These are phyloP conservation scores for Aphanomyces stellatus DNA, from an alignment of 352 stramenopile species.

Conservation along the genomic window DNA sequence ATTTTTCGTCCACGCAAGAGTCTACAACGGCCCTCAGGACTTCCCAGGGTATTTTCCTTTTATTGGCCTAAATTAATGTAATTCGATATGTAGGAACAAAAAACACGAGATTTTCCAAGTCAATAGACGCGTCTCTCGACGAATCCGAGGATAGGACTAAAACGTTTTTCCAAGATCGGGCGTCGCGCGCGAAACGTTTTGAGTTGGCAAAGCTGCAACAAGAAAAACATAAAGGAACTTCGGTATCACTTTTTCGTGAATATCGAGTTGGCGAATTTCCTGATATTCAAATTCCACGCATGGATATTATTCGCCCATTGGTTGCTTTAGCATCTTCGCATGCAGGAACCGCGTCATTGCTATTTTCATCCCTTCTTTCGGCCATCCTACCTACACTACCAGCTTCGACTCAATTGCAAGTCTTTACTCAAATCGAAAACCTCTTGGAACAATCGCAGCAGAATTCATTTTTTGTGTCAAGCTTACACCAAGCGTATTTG, in stretches of 20 bases:
- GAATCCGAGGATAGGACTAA: not conserved
- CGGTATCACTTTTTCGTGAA: slow-evolving; percentile 51
- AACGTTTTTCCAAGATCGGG: slow-evolving; percentile 40
- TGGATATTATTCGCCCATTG: slow-evolving; percentile 57
- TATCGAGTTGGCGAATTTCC: slow-evolving; percentile 65
- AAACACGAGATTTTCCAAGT: too few species aligned
- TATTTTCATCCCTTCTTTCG: slow-evolving; percentile 39
- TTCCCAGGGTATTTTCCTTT: not conserved
- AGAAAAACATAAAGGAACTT: slow-evolving; percentile 44
- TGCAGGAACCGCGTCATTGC: slow-evolving; percentile 28
- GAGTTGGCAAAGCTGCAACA: slow-evolving; percentile 42
- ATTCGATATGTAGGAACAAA: too few species aligned
- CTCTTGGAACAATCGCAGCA: not conserved
- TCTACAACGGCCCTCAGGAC: not conserved
- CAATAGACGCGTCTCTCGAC: too few species aligned
- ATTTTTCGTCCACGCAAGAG: slow-evolving; percentile 24
- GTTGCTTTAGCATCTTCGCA: slow-evolving; percentile 53
- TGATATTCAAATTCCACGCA: slow-evolving; percentile 68
- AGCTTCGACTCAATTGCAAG: not conserved
- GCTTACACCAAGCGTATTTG: not conserved
- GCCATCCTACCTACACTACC: slow-evolving; percentile 30
- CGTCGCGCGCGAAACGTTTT: slow-evolving; percentile 29
- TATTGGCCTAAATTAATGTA: too few species aligned
- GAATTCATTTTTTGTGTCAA: slow-evolving; percentile 6
- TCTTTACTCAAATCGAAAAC: not conserved